These are phyloP conservation scores for Agrostemma githago DNA, from an alignment of 148 eudicot species.

Conservation along the genomic window DNA sequence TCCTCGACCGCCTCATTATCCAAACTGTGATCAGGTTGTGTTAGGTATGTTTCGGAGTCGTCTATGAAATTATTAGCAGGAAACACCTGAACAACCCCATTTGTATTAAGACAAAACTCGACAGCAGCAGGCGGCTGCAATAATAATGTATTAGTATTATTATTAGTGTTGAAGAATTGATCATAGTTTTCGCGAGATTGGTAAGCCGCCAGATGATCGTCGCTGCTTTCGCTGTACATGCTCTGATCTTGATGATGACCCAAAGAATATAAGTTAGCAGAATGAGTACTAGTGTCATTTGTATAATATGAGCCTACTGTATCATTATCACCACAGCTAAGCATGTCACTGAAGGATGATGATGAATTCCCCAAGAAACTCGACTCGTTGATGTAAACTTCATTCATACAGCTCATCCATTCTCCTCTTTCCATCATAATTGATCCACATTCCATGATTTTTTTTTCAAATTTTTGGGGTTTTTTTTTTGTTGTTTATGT, in stretches of 20 bases:
- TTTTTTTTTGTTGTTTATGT: neutral
- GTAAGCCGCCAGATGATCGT: slow-evolving; percentile 3
- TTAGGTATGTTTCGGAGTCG: neutral
- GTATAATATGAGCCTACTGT: slow-evolving; percentile 13
- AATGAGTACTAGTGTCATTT: slow-evolving; percentile 14
- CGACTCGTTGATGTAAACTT: slow-evolving; percentile 43
- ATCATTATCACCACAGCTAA: slow-evolving; percentile 1
- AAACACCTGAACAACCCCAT: slow-evolving; percentile 16
- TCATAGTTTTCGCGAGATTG: slow-evolving; percentile 28
- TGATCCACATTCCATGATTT: slow-evolving; percentile 36
- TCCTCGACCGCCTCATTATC: slow-evolving; percentile 22
- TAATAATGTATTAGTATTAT: neutral
- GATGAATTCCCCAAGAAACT: slow-evolving; percentile 60
- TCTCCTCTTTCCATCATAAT: slow-evolving; percentile 39
- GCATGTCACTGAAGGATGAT: slow-evolving; percentile 27
- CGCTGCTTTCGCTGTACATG: slow-evolving; percentile 17
- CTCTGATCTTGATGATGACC: slow-evolving; percentile 34
- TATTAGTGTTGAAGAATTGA: slow-evolving; percentile 23
- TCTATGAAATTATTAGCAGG: slow-evolving; percentile 23
- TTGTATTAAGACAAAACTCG: slow-evolving; percentile 22
- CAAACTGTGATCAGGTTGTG: slow-evolving; percentile 19
- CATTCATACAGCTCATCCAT: slow-evolving; percentile 44
- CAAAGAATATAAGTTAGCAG: slow-evolving; percentile 28
- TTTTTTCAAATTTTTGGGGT: neutral
- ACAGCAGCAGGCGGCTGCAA: slow-evolving; percentile 24